Base-by-base conservation (phyloP, 2,329 filamentous ascomycete genomes). In the Botrytis byssoidea region DNA sequence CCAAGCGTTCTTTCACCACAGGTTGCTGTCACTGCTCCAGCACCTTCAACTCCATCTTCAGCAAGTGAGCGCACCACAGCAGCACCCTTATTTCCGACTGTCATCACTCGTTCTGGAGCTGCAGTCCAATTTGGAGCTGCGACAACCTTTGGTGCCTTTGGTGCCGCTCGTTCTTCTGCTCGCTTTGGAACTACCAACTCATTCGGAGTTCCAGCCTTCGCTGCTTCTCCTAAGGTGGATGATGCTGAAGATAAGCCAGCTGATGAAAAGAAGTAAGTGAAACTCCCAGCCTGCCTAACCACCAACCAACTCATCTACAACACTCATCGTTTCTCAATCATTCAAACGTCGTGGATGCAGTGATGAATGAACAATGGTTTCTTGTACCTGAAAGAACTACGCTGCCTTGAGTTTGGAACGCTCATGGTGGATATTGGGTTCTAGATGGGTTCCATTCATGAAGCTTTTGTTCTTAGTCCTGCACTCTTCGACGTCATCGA, bases 351-450 rank as follows among this genome's bases (percentile, higher is more conserved):
- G 10, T 9, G 42, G 37, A 14, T 22, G 29, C 40, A 68, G 4
- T 8, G 35, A 40, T 22, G n/a, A 35, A 29, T n/a, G 65, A 57
- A 42, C 5, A 16, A 29, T 55, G 29, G 5, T 55, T 55, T 57
- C 16, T 57, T 22, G 35, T n/a, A 57, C 65, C 65, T 55, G 48
- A 68, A 18, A 57, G 48, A 42, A 51, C 65, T 10, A 68, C 46
- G 65, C 51, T 55, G 35, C 65, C 35, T 68, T 57, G 20, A 57
- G 65, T 55, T n/a, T 57, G 35, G 48, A 37, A 68, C 37, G 35
- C 65, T 68, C 20, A 57, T 55, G 65, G 65, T 68, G 65, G 65
- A 42, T 57, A 57, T 42, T 48, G 29, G 46, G 35, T 37, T 68
- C 48, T 68, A 1, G 20, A 68, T n/a, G 65, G 65, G 37, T 57